Evolutionary conservation across 192 early-diverging fungal species (phyloP), one percentile per base, ranked within the genome.

Genomic region (Diversispora eburnea): DNA sequence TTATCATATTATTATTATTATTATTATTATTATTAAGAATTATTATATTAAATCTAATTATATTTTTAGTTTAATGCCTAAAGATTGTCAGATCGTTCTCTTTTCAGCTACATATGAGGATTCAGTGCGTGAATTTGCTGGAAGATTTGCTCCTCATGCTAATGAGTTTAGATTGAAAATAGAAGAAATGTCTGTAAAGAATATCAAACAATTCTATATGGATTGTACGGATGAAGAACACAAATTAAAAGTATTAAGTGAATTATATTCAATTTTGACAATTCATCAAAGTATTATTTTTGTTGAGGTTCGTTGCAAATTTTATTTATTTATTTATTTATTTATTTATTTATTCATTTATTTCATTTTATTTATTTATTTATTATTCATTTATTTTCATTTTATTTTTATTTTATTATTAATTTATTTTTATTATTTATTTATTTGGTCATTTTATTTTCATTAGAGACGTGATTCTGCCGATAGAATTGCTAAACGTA

Each of bases 201-300:
- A 88, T 5, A 98, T 99, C 80, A 93, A 93, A 72, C 97, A 99
- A 84, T 94, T 95, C 74, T 99, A 97, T 79, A 93, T 99, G 90
- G 92, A 97, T 81, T 98, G 96, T 80, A 86, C 81, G 59, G 78
- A 80, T 70, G 87, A 85, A 56, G 75, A 87, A n/a, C 89, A 94
- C 80, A 98, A 98, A 80, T 84, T 90, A 58, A 87, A 91, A 65
- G 87, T 89, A 0, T 78, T 94, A 19, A 83, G 83, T 15, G 84
- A 84, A 68, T 79, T 94, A 3, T 94, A 93, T 67, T 87, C 87
- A 19, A 79, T 99, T 68, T 81, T 98, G 77, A 95, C 95, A 0
- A 91, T 98, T 19, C 91, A 94, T 41, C 97, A 99, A 83, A 95
- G 92, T 77, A 98, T 99, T 55, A 95, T 98, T 49, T 99, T 99